phyloP scores from a whole-genome alignment of 345 rosid genomes.

The Abelmoschus esculentus region DNA sequence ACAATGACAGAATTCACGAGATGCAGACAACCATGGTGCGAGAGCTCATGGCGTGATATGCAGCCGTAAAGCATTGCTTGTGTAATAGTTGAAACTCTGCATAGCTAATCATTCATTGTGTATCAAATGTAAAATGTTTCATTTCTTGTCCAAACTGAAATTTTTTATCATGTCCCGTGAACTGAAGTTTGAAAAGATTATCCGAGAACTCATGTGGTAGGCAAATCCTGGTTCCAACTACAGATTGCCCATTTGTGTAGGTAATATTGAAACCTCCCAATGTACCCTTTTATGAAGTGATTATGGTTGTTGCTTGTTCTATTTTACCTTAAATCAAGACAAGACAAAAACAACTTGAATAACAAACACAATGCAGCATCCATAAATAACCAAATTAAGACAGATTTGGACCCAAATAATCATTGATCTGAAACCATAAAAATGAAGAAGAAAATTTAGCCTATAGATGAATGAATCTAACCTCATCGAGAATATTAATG shows the following conservation, averaged over 20 bases:
- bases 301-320: not conserved
- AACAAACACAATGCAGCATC: no score
- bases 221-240: not conserved
- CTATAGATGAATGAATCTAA: no score
- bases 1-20: not conserved
- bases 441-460: no score
- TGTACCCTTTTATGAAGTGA: not conserved
- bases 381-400: no score
- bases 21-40: conserved; percentile 5
- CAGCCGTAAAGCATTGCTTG: not conserved
- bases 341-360: no score
- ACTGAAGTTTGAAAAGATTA: not conserved
- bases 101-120: conserved; percentile 20
- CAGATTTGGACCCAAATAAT: no score
- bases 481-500: no score
- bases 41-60: conserved; percentile 12
- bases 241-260: not conserved
- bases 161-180: not conserved
- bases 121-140: conserved; percentile 23
- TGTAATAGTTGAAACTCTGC: not conserved
- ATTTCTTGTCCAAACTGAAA: conserved; percentile 13
- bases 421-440: no score
- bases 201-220: not conserved
- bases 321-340: no score
- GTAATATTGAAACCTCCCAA: not conserved